phyloP scores from a whole-genome alignment of 345 rosid genomes.

The Citrus hindsii region DNA sequence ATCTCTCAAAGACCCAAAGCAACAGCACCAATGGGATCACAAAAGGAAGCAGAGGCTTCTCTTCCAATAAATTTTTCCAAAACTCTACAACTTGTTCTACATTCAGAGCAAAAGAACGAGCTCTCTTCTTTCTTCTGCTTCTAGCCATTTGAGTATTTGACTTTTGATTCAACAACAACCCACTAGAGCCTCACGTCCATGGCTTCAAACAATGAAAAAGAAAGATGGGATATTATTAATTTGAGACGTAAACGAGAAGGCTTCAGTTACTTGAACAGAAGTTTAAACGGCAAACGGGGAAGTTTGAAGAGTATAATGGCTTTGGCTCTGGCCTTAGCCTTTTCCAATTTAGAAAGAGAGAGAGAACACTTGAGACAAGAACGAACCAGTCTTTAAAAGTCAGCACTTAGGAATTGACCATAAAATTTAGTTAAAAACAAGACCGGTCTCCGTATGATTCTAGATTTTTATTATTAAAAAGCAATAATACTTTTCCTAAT shows the following conservation, averaged over 20 bases:
- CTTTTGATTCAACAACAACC: neutral
- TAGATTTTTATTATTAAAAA: neutral
- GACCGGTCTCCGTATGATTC: neutral
- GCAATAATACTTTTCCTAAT: too few species aligned
- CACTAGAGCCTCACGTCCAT: neutral
- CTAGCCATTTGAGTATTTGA: conserved; percentile 28
- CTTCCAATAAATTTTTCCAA: conserved; percentile 47
- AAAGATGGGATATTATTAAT: neutral
- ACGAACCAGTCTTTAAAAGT: neutral
- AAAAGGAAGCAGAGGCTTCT: conserved; percentile 58
- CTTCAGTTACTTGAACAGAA: neutral
- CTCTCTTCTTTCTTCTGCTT: conserved; percentile 36
- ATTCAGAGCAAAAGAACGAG: conserved; percentile 18
- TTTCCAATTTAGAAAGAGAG: neutral
- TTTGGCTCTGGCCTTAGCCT: too few species aligned
- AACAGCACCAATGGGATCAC: conserved; percentile 58
- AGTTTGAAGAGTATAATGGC: neutral
- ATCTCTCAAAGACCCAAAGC: conserved; percentile 82
- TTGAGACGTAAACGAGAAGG: neutral
- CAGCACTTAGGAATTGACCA: neutral
- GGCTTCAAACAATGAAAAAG: neutral
- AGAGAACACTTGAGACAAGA: too few species aligned
- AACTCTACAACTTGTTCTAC: conserved; percentile 47
- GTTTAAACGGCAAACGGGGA: neutral
- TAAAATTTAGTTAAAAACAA: neutral